Conservation (phyloP, 208 protist species). For the Blechomonas ayalai region DNA sequence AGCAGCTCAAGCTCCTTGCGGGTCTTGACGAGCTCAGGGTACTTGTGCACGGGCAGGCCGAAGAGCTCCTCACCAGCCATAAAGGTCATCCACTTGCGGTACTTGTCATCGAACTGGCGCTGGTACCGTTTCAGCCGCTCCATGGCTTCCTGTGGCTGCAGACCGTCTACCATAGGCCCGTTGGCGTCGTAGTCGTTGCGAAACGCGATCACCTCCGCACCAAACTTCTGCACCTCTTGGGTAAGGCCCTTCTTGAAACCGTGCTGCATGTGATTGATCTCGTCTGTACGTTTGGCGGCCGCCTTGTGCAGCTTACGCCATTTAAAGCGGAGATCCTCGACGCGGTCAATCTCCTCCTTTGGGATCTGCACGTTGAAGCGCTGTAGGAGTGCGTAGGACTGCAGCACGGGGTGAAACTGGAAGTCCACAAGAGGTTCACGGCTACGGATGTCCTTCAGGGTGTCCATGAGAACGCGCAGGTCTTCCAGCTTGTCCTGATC, state of each 20-base stretch:
- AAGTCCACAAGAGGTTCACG: slow-evolving; percentile 91
- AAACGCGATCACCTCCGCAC: slow-evolving; percentile 89
- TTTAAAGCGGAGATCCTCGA: slow-evolving; percentile 90
- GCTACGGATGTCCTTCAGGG: slow-evolving; percentile 87
- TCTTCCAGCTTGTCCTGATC: slow-evolving; percentile 94
- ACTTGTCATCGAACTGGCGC: slow-evolving; percentile 93
- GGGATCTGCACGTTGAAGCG: slow-evolving; percentile 87
- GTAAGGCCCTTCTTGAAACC: slow-evolving; percentile 92
- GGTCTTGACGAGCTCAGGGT: slow-evolving; percentile 91
- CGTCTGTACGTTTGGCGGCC: slow-evolving; percentile 69
- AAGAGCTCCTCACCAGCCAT: slow-evolving; percentile 95
- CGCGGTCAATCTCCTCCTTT: slow-evolving; percentile 95
- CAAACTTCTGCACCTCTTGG: slow-evolving; percentile 91
- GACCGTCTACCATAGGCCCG: slow-evolving; percentile 93
- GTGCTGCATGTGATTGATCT: slow-evolving; percentile 90
- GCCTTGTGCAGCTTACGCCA: slow-evolving; percentile 89
- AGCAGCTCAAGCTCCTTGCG: slow-evolving; percentile 93
- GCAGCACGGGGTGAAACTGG: slow-evolving; percentile 91
- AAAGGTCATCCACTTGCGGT: slow-evolving; percentile 92
- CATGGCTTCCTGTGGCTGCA: slow-evolving; percentile 92
- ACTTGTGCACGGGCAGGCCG: slow-evolving; percentile 91
- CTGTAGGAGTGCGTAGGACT: slow-evolving; percentile 91
- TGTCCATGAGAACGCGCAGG: slow-evolving; percentile 91
- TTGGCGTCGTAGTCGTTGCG: slow-evolving; percentile 93
- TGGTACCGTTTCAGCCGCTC: slow-evolving; percentile 94